Evolutionary conservation across 1,139 yeast genomes (phyloP), one percentile per base, ranked within the genome.

Genomic region (Candida neerlandica): DNA sequence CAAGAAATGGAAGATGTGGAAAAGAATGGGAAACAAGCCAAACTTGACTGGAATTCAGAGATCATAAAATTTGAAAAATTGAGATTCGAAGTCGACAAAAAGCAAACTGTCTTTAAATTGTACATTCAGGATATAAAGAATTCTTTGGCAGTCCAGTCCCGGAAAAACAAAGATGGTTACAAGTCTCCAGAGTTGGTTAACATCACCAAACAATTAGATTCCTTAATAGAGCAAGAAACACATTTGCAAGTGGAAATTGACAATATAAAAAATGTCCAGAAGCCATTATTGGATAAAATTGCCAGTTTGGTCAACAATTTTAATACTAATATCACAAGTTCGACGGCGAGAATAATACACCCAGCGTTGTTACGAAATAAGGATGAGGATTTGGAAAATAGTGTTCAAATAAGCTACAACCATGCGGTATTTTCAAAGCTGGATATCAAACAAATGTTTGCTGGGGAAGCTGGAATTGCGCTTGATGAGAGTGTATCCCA

Each of bases 281-380:
- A 70, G 46, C 80, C 80, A 1, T 56, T 73, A 19, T 58, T 75
- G 39, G 73, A 71, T 29, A 62, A 71, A 45, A 71, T 75, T 67
- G 62, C 61, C 16, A 44, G 49, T 11, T 55, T 74, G 39, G 62
- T 66, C 3, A 53, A 51, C 32, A 61, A 60, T 30, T 74, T 71
- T 53, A 66, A 64, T 19, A 47, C 48, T 43, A 58, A 57, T 41
- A 52, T 63, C 18, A 58, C 48, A 2, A 39, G 47, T 14, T 10
- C 50, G 21, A 48, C 43, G 19, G 51, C 53, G 15, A 44, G 49
- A 32, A 41, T 38, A 14, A 44, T 51, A 14, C 45, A 33, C 16
- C 45, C 55, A 4, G 11, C 46, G 11, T 12, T 18, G 16, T 23
- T 45, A 16, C 41, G 48, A 26, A 32, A 44, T 42, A 32, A 46